These are phyloP conservation scores for Sphaerobolus stellatus DNA, from an alignment of 1,284 basidiomycete species.

Conservation along the genomic window DNA sequence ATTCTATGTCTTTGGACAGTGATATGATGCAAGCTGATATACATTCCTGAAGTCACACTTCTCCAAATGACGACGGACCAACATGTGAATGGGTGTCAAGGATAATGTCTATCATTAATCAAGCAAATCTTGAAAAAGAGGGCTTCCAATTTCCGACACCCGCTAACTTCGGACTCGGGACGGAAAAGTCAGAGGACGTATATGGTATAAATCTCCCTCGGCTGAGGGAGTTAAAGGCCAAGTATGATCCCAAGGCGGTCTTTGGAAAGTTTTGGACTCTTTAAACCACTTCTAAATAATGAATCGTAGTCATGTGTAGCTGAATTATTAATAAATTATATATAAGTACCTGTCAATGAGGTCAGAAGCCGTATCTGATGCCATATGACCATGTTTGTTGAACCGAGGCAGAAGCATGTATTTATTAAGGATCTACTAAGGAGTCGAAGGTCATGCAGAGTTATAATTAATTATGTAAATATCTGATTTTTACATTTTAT, in stretches of 20 bases:
- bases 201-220: constrained; percentile 30
- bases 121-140: neutral
- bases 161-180: neutral
- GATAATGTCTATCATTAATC: neutral
- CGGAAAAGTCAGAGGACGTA: constrained; percentile 9
- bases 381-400: too few species aligned
- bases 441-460: too few species aligned
- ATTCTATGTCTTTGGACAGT: constrained; percentile 1
- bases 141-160: neutral
- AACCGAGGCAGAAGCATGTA: too few species aligned
- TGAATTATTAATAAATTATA: too few species aligned
- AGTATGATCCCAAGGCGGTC: constrained; percentile 35
- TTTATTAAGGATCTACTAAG: too few species aligned
- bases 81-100: neutral
- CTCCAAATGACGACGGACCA: neutral
- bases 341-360: too few species aligned
- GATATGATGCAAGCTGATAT: neutral
- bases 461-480: too few species aligned
- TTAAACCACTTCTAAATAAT: too few species aligned
- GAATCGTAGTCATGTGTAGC: too few species aligned
- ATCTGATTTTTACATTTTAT: too few species aligned
- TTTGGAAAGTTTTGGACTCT: constrained; percentile 24
- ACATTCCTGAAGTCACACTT: neutral
- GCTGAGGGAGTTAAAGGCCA: constrained; percentile 31
- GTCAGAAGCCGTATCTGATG: too few species aligned